Conservation (phyloP, 2,329 filamentous ascomycete genomes). For the Penicillium digitatum region DNA sequence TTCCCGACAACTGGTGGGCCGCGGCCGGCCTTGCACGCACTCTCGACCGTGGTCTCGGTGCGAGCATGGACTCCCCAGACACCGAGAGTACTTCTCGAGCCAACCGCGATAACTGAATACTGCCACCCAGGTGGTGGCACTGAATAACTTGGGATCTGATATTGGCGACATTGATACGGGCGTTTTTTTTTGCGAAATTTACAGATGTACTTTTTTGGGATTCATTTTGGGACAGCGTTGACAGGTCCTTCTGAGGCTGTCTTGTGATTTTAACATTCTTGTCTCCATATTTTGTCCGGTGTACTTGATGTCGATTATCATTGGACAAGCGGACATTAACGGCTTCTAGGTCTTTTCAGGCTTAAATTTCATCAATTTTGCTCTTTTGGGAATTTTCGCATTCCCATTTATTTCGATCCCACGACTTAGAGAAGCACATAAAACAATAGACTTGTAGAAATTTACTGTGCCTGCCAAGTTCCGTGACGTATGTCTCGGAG, state of each 20-base stretch:
- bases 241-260: not conserved
- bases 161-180: not conserved
- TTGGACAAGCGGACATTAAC: not conserved
- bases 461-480: not conserved
- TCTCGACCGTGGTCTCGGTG: conserved; percentile 30
- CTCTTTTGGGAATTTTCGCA: not conserved
- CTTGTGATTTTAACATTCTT: not conserved
- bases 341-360: not conserved
- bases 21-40: conserved; percentile 63
- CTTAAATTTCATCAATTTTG: not conserved
- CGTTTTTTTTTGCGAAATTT: conserved; percentile 1
- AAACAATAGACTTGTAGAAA: not conserved
- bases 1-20: conserved; percentile 80
- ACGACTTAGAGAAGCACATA: not conserved
- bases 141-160: not conserved
- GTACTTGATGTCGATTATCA: not conserved
- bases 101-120: conserved; percentile 6
- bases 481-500: conserved; percentile 25
- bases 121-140: not conserved
- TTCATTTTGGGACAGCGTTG: not conserved
- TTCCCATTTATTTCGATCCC: not conserved
- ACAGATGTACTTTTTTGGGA: not conserved
- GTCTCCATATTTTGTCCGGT: conserved; percentile 5
- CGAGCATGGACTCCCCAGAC: conserved; percentile 22
- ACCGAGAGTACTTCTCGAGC: conserved; percentile 21